Conservation (phyloP, 2,329 filamentous ascomycete genomes). For the Fusarium armeniacum region DNA sequence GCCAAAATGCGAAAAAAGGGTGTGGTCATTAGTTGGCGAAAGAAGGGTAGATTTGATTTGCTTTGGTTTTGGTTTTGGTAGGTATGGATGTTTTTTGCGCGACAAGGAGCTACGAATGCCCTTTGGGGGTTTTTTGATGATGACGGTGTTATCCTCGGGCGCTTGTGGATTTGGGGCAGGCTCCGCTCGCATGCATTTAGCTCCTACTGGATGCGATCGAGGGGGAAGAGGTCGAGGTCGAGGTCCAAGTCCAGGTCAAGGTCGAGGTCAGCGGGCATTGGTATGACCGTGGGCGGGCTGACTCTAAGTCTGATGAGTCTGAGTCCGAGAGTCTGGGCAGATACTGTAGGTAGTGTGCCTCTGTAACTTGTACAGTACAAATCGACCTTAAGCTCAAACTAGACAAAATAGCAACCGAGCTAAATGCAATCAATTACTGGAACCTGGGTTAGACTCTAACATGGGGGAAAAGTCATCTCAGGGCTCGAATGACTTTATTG, state of each 20-base stretch:
- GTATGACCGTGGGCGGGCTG: not conserved
- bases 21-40: not conserved
- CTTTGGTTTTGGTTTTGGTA: not conserved
- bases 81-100: not conserved
- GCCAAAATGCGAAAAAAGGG: not conserved
- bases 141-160: slow-evolving; percentile 1
- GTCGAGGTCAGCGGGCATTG: not conserved
- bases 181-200: slow-evolving; percentile 6
- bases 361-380: too few relatives aligned
- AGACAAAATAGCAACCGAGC: not conserved
- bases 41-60: not conserved
- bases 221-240: too few relatives aligned
- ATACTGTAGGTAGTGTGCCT: too few relatives aligned
- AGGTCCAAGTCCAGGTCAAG: not conserved
- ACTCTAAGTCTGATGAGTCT: too few relatives aligned
- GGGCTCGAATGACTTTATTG: not conserved
- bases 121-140: too few relatives aligned
- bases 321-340: too few relatives aligned
- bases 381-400: not conserved
- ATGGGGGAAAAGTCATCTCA: not conserved
- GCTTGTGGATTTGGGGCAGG: not conserved
- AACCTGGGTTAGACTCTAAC: not conserved
- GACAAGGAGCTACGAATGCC: not conserved
- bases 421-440: not conserved
- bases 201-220: slow-evolving; percentile 14